A percentile compares a stretch with the other conserved stretches of the same genome.
These are phyloP conservation scores for Postia placenta DNA, from an alignment of 768 basidiomycete genomes.

Conservation along the genomic window DNA sequence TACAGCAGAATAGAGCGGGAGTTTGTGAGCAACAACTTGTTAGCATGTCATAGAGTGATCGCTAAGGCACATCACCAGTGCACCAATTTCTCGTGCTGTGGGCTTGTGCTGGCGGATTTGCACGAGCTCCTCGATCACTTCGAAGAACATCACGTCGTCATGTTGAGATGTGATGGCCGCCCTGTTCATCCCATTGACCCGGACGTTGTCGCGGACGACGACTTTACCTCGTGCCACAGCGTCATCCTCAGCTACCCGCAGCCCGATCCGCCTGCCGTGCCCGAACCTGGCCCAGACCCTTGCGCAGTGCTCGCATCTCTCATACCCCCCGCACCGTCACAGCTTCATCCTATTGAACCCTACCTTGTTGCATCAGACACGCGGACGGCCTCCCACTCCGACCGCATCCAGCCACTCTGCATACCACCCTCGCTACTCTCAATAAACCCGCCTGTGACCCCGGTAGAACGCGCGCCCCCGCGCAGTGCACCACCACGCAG, in stretches of 20 bases:
- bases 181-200: conserved; percentile 26
- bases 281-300: not conserved
- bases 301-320: not conserved
- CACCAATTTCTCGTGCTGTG: conserved; percentile 45
- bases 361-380: conserved; percentile 3
- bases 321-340: conserved; percentile 3
- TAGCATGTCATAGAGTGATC: not conserved
- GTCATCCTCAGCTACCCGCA: conserved; percentile 27
- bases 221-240: conserved; percentile 10
- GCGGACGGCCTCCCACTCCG: conserved; percentile 2
- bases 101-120: conserved; percentile 36
- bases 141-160: conserved; percentile 36
- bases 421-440: conserved; percentile 20
- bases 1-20: not conserved
- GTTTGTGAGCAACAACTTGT: not conserved
- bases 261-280: conserved; percentile 19
- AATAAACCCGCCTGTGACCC: conserved; percentile 10
- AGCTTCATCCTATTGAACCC: not conserved
- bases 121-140: conserved; percentile 49
- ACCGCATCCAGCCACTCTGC: conserved; percentile 15
- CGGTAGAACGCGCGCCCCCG: not conserved
- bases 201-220: conserved; percentile 5
- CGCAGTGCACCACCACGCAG: not conserved
- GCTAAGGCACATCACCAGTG: conserved; percentile 22
- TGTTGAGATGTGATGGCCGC: conserved; percentile 24